Evolutionary conservation across 768 basidiomycete genomes (phyloP), one percentile per base, ranked within the genome.

Genomic region (Tricholoma sp.): DNA sequence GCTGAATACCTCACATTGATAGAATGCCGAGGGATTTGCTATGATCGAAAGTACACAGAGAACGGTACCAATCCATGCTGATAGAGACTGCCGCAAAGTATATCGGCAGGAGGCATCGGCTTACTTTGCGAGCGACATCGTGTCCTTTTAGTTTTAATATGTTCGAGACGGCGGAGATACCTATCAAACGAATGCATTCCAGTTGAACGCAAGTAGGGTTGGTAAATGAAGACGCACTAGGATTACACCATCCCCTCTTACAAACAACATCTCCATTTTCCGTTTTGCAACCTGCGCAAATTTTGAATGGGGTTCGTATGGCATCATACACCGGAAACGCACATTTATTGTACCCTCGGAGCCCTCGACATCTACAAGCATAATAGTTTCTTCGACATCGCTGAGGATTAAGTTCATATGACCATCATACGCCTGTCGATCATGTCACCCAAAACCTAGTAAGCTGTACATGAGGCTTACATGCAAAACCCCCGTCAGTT

Each of bases 381-480:
- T 90, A 59, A 98, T 93, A 2, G 89, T 94, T 75, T 99, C 97
- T 68, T 98, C 96, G 13, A 98, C 97, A 67, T 98, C 92, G 65
- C 92, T 94, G 64, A 99, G 79, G 60, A 99, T 97, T 64, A 99
- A 80, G 71, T 99, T 98, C 97, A 98, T 98, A 72, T 98, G 97
- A n/a, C 95, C 97, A 75, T 99, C 97, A 66, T 98, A 98, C 18
- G 97, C 97, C 97, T 99, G 62, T 24, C 8, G 44, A 15, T 28
- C 7, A 17, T 49, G 24, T 24, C 24, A 24, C n/a, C 15, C 15
- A 5, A 13, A 29, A 2, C 11, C 28, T 60, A 24, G 56, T 59
- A 7, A 52, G 54, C 37, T 54, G 57, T 59, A 24, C 45, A 36
- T 56, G 58, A 55, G 57, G 70, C 90, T 49, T 66, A 96, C 97